A percentile compares a stretch with the other conserved stretches of the same genome.
phyloP scores from a whole-genome alignment of 2,329 filamentous ascomycete genomes.

The Penicillium janthinellum region DNA sequence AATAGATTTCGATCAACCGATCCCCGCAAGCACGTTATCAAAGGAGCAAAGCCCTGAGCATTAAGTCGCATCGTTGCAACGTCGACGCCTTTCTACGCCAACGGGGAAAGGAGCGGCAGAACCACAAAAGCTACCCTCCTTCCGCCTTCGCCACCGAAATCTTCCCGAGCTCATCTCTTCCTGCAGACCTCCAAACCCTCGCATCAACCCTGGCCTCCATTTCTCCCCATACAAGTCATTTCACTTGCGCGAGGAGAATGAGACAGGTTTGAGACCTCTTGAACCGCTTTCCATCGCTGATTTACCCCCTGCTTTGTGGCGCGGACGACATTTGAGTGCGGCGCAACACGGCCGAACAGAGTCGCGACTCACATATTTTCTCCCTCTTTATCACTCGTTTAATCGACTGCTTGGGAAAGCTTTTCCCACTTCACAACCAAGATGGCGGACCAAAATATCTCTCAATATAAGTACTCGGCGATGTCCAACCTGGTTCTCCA shows the following conservation, averaged over 20 bases:
- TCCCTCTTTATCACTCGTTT: constrained; percentile 13
- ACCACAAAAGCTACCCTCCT: constrained; percentile 29
- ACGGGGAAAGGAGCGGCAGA: constrained; percentile 16
- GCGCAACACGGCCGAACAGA: constrained; percentile 31
- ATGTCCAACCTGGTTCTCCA: constrained; percentile 99
- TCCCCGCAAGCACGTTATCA: constrained; percentile 10
- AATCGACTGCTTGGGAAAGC: constrained; percentile 17
- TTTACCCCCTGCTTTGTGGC: constrained; percentile 29
- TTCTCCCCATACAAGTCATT: constrained; percentile 29
- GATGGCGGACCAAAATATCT: constrained; percentile 77
- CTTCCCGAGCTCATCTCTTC: constrained; percentile 36
- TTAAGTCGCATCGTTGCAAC: constrained; percentile 30
- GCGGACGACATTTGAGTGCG: constrained; percentile 38
- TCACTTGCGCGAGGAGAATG: constrained; percentile 39
- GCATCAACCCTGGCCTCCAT: constrained; percentile 32
- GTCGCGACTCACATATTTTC: constrained; percentile 32
- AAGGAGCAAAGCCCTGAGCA: constrained; percentile 20
- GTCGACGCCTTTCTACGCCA: constrained; percentile 5
- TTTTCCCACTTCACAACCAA: constrained; percentile 31
- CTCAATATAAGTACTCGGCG: constrained; percentile 98
- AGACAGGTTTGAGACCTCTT: constrained; percentile 39
- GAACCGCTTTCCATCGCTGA: constrained; percentile 25
- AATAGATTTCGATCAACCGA: background rate
- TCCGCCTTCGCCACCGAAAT: constrained; percentile 42
- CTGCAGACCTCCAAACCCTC: constrained; percentile 21